Evolutionary conservation across 495 filamentous ascomycete species (phyloP).

Genomic region (Geopyxis carbonaria): DNA sequence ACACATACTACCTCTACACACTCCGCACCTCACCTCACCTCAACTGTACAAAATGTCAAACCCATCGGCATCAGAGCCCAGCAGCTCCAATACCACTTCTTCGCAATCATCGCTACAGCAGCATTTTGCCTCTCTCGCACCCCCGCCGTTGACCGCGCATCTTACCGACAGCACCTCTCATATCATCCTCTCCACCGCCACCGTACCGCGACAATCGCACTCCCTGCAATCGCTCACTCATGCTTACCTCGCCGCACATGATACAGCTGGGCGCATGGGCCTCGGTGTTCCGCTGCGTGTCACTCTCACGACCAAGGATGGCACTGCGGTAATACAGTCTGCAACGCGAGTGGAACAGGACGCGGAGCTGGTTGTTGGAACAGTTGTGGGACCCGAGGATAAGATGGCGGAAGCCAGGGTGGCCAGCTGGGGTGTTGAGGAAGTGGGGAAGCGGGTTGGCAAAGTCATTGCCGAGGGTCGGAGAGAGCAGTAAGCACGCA

Average conservation of each 20-base stretch:
- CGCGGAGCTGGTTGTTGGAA: slow-evolving; percentile 21
- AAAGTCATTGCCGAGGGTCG: slow-evolving; percentile 7
- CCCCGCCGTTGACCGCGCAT: slow-evolving; percentile 17
- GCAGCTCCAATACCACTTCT: too few species aligned
- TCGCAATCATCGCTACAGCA: too few species aligned
- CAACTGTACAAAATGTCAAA: too few species aligned
- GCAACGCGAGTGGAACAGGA: slow-evolving; percentile 6
- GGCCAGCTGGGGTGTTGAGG: slow-evolving; percentile 24
- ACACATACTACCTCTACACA: too few species aligned
- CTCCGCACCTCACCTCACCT: too few species aligned
- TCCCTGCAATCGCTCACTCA: slow-evolving; percentile 15
- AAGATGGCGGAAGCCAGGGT: slow-evolving; percentile 19
- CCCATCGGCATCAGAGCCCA: too few species aligned
- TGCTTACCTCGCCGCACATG: slow-evolving; percentile 22
- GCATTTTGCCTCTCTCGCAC: slow-evolving; percentile 16
- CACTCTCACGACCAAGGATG: slow-evolving; percentile 14
- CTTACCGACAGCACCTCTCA: slow-evolving; percentile 21
- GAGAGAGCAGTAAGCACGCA: too few species aligned
- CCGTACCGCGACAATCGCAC: slow-evolving; percentile 1
- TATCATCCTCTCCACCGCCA: slow-evolving; percentile 17
- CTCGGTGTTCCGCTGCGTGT: slow-evolving; percentile 21
- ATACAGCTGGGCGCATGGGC: slow-evolving; percentile 23
- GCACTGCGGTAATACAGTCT: slow-evolving; percentile 23
- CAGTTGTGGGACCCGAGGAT: slow-evolving; percentile 20
- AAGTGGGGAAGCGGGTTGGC: slow-evolving; percentile 15